A percentile compares a stretch with the other conserved stretches of the same genome.
Conservation (phyloP, 345 rosid species). For the Carallia pectinifolia region DNA sequence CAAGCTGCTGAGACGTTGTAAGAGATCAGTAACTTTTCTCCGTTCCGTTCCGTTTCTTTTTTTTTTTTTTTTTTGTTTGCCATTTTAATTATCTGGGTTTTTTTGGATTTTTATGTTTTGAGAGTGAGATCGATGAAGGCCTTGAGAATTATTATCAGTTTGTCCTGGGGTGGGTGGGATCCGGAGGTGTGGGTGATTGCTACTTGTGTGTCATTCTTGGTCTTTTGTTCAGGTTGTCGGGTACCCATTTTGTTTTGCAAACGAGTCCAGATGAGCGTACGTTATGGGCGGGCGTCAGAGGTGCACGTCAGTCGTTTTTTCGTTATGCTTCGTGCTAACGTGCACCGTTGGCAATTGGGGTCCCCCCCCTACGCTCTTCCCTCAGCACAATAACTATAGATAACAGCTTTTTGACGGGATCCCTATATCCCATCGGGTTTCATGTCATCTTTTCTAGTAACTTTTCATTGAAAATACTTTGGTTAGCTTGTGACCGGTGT, state of each 20-base stretch:
- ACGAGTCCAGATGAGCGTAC: constrained; percentile 27
- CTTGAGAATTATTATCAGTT: too few species aligned
- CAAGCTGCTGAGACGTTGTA: constrained; percentile 39
- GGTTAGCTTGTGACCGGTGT: neutral
- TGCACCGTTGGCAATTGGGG: constrained; percentile 31
- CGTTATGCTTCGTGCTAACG: constrained; percentile 23
- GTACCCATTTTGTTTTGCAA: constrained; percentile 23
- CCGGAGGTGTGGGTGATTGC: neutral
- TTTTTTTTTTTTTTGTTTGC: neutral
- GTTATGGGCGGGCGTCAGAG: constrained; percentile 36
- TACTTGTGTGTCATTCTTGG: neutral
- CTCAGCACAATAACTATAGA: neutral
- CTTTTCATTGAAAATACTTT: neutral
- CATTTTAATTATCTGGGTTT: neutral
- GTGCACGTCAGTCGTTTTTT: constrained; percentile 34
- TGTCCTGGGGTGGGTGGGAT: neutral
- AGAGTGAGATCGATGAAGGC: too few species aligned
- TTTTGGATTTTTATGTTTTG: too few species aligned
- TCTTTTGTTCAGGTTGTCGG: neutral
- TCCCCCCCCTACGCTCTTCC: neutral
- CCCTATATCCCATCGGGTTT: constrained; percentile 22
- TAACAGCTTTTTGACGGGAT: constrained; percentile 27
- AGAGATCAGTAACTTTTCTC: neutral
- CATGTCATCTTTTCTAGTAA: neutral
- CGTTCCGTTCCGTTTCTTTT: neutral